Base-by-base conservation (phyloP, 192 early-diverging fungal species). In the Podila epicladia region DNA sequence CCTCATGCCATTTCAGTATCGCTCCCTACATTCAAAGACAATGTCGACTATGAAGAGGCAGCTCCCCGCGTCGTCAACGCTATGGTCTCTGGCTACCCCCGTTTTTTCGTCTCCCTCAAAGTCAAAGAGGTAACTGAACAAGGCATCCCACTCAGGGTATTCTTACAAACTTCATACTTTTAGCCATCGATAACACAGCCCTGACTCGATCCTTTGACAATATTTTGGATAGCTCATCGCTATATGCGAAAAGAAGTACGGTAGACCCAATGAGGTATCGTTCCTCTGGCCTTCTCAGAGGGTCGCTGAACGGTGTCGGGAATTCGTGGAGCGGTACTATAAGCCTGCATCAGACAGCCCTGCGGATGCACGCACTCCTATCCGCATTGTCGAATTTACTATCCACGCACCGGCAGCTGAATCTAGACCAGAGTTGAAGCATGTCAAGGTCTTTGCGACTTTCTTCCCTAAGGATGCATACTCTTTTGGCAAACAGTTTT, bases 31-130 rank as follows among this genome's bases (percentile, higher is more conserved):
- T 99, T 96, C 95, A 75, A 86, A 19, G 95, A 94, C 85, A 97
- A 97, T 73, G 86, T 99, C 58, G 93, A 91, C 45, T 99, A 99
- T 67, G 97, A 99, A 72, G 94, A 96, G 85, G 95, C 89, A n/a
- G 89, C 91, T 45, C 85, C 88, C 11, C 75, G 87, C 6, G 94
- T 97, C 26, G 80, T 92, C 50, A 73, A 86, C 31, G 86, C 82
- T 38, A 92, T 99, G 91, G 84, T 88, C 49, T 87, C 87, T 50
- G 97, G 97, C 2, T 99, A 99, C 73, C 97, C 97, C 13, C 93
- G 97, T 45, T 99, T 99, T 86, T 96, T 97, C 71, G 93, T 94
- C 76, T 90, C 91, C 75, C 85, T 91, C 57, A 72, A 82, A 33
- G 87, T 96, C 63, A 85, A 91, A 70, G 76, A 94, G 86, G 92